Percentiles rank a stretch among this genome's conserved stretches.
phyloP scores from a whole-genome alignment of 257 asterid species.

The Ilex asprella region DNA sequence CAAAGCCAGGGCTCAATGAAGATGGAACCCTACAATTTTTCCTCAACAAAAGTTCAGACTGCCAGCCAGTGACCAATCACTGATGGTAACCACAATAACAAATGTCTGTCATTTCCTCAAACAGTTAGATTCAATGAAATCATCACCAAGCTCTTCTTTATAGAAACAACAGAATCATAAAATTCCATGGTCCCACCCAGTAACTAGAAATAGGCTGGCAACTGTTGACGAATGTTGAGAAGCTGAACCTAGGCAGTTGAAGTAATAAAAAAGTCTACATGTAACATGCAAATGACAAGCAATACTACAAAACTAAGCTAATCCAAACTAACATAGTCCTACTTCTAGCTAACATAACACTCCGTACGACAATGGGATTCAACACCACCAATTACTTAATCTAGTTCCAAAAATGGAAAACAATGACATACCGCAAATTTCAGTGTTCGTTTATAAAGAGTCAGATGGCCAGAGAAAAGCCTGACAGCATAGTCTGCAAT shows the following conservation, averaged over 20 bases:
- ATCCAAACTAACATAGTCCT: not conserved
- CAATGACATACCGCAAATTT: constrained; percentile 60
- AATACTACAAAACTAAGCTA: not conserved
- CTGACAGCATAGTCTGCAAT: constrained; percentile 85
- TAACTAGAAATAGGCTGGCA: constrained; percentile 16
- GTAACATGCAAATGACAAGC: no score
- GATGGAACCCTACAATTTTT: constrained; percentile 7
- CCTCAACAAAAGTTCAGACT: constrained; percentile 27
- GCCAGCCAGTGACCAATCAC: constrained; percentile 18
- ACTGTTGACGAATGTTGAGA: constrained; percentile 18
- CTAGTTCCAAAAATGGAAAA: not conserved
- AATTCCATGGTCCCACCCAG: not conserved
- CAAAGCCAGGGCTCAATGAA: not conserved
- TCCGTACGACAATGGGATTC: not conserved
- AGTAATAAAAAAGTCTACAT: not conserved
- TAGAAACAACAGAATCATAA: not conserved
- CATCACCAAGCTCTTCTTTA: not conserved
- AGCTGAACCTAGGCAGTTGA: constrained; percentile 14
- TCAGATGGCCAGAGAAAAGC: constrained; percentile 83
- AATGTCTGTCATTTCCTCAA: constrained; percentile 12
- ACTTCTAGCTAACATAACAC: not conserved
- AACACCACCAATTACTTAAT: not conserved
- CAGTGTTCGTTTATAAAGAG: constrained; percentile 64
- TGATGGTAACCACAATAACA: constrained; percentile 1
- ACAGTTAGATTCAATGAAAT: not conserved